Evolutionary conservation across 2,329 filamentous ascomycete species (phyloP), one percentile per base, ranked within the genome.

Genomic region (Trichoderma atrobrunneum): DNA sequence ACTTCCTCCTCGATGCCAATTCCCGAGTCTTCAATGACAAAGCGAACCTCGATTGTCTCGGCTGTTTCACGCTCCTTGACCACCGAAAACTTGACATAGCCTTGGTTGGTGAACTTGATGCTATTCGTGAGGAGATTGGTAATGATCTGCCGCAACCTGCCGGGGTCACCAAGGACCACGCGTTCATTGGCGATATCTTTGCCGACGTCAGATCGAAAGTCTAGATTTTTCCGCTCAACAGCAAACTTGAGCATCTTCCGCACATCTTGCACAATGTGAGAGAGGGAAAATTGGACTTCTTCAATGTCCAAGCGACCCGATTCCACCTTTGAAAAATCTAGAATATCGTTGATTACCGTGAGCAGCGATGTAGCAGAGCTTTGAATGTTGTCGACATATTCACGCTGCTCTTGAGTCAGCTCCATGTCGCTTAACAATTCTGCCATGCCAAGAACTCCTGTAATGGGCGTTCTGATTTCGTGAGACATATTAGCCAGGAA

Each of bases 321-420:
- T 78, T 95, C 93, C 2, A 94, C 91, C 80, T 97, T 97, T 5
- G 93, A 96, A 79, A 97, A 95, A 80, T 97, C 94, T 2, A 97
- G 84, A 70, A 97, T 97, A 77, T 97, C 94, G 77, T 97, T 97
- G 81, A 97, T 97, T 54, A 97, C 92, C 0, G 93, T 95, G 24
- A 97, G 84, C 3, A 97, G 83, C 2, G 92, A 93, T 74, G 95
- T 94, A 0, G 92, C 93, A 7, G 92, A 95, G 66, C 91, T 87
- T 76, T 93, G 90, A 7, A 95, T 93, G 73, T 93, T 94, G 75
- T 93, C 91, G 3, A 92, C 90, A 73, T 90, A 93, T 71, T 94
- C 92, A 72, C 87, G 86, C 77, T 94, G 91, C 75, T 94, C 92
- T n/a, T 87, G 85, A 68, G 90, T 86, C 28, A 95, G 81, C 18